These are phyloP conservation scores for Pythium aquatile DNA, from an alignment of 352 stramenopile species.

Conservation along the genomic window DNA sequence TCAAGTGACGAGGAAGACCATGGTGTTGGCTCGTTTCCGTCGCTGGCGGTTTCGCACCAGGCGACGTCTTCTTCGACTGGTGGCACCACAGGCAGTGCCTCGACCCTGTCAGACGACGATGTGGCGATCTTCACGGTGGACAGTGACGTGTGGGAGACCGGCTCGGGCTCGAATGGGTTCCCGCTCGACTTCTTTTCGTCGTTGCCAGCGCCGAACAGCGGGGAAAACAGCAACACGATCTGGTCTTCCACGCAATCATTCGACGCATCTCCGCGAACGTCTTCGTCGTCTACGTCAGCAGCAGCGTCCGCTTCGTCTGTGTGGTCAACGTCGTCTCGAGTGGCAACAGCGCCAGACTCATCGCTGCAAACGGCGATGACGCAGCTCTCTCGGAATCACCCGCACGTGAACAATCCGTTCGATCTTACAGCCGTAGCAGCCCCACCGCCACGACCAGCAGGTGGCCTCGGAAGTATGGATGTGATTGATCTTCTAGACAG, in stretches of 20 bases:
- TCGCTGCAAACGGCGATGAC: conserved; percentile 61
- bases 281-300: background rate
- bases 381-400: conserved; percentile 52
- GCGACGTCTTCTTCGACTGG: background rate
- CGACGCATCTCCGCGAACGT: background rate
- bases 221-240: conserved; percentile 7
- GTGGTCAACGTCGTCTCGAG: background rate
- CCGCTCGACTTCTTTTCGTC: conserved; percentile 39
- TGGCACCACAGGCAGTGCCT: conserved; percentile 14
- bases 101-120: conserved; percentile 57
- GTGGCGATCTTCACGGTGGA: conserved; percentile 64
- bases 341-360: background rate
- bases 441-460: conserved; percentile 20
- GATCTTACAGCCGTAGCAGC: conserved; percentile 27
- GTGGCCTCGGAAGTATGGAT: conserved; percentile 27
- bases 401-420: conserved; percentile 49
- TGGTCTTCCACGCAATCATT: conserved; percentile 11
- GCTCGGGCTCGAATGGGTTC: conserved; percentile 23
- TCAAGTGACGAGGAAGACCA: conserved; percentile 72
- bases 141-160: conserved; percentile 63
- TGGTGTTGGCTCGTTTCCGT: conserved; percentile 14
- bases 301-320: background rate
- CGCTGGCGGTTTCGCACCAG: conserved; percentile 4
- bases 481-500: conserved; percentile 82
- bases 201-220: conserved; percentile 2